These are phyloP conservation scores for Phycomyces nitens DNA, from an alignment of 192 early-diverging fungal genomes.

Conservation along the genomic window DNA sequence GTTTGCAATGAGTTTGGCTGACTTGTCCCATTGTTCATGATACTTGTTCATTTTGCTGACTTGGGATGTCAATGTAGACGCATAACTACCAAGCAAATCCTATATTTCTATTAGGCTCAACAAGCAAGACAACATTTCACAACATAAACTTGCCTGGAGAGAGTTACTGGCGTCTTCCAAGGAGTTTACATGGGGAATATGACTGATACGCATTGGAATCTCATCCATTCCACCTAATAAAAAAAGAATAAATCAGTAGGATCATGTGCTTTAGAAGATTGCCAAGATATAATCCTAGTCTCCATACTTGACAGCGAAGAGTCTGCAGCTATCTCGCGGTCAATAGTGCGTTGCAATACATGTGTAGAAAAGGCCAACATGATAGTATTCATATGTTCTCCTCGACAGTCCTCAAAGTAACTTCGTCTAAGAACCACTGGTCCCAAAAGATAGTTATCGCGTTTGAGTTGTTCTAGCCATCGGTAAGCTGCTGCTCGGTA, in stretches of 20 bases:
- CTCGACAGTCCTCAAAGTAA: slow-evolving; percentile 23
- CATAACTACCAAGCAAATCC: too few species aligned
- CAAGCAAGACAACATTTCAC: too few species aligned
- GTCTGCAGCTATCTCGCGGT: neutral
- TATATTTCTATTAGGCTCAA: too few species aligned
- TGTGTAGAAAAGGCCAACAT: slow-evolving; percentile 18
- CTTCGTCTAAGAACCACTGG: slow-evolving; percentile 15
- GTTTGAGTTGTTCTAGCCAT: slow-evolving; percentile 25
- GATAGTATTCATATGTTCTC: slow-evolving; percentile 6
- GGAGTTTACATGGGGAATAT: neutral
- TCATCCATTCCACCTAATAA: neutral
- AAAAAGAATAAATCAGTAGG: neutral
- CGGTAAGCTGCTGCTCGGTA: slow-evolving; percentile 19
- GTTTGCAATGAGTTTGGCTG: too few species aligned
- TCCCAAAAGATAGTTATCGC: neutral
- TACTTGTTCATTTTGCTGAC: too few species aligned
- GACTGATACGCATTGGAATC: neutral
- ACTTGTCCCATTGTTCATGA: too few species aligned
- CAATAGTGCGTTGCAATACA: neutral
- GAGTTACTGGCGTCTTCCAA: neutral
- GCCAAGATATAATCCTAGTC: neutral
- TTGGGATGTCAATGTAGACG: too few species aligned
- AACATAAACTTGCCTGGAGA: neutral
- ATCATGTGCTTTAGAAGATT: neutral
- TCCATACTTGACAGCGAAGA: neutral